Percentiles rank a stretch among this genome's conserved stretches.
Conservation (phyloP, 176 grass and related monocot species). For the Ananas comosus region DNA sequence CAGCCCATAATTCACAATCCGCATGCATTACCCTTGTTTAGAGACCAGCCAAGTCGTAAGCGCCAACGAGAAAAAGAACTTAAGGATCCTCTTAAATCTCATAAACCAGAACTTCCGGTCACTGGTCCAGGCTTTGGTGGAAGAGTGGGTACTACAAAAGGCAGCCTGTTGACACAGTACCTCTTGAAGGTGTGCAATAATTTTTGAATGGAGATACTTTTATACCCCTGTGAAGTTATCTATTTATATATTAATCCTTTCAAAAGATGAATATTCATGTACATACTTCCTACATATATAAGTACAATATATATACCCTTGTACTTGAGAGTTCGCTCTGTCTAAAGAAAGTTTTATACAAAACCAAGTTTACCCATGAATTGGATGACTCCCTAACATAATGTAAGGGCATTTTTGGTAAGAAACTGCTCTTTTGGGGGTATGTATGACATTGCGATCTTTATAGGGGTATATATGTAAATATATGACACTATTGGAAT, state of each 20-base stretch:
- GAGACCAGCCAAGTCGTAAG: conserved; percentile 85
- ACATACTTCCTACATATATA: background rate
- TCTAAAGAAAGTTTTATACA: no score
- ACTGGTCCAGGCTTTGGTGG: conserved; percentile 87
- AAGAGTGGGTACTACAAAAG: conserved; percentile 82
- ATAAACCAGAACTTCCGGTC: conserved; percentile 89
- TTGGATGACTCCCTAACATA: no score
- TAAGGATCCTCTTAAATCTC: conserved; percentile 85
- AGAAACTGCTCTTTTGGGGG: no score
- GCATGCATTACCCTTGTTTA: conserved; percentile 85
- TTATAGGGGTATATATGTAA: no score
- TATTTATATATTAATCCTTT: background rate
- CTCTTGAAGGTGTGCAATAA: conserved; percentile 66
- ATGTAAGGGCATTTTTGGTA: no score
- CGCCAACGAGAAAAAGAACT: conserved; percentile 78
- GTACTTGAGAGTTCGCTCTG: no score
- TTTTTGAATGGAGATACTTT: background rate
- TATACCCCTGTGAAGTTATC: background rate
- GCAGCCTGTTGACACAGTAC: conserved; percentile 90
- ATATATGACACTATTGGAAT: no score
- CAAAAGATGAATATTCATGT: background rate
- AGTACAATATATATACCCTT: background rate
- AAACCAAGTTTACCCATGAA: no score
- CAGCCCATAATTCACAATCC: conserved; percentile 94
- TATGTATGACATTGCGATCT: no score